Evolutionary conservation across 2,329 filamentous ascomycete species (phyloP), one percentile per base, ranked within the genome.

Genomic region (Pseudocercospora pini-densiflorae): DNA sequence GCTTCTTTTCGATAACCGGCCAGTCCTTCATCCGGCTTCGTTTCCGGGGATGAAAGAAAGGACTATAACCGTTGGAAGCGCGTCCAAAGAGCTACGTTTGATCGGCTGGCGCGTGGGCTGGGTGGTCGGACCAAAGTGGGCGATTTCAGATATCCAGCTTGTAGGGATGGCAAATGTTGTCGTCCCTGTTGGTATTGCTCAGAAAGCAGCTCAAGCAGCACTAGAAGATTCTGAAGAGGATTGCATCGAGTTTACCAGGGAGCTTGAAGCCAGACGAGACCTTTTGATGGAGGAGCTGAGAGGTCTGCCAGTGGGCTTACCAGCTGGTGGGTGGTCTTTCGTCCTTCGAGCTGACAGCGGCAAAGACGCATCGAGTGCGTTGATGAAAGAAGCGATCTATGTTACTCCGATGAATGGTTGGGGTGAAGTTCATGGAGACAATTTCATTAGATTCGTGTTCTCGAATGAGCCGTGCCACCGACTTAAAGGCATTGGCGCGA

Each of bases 141-240:
- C 29, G 8, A 31, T 9, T 9, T 31, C 29, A 8, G 29, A 31
- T 31, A 31, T 31, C 5, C 29, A 31, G 8, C 29, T 31, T 6
- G 29, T 31, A 8, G 29, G 29, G 8, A 31, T 31, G 29, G 29
- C 29, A 31, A 31, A 31, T 31, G 29, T 31, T 31, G 29, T 31
- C 29, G 29, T 31, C 6, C 29, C 29, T 31, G 29, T 31, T 6
- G 29, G 29, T 5, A 31, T 31, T 9, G 29, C 29, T 8, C 29
- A 31, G 29, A 31, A 31, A 31, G 29, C 29, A 8, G 29, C 29
- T 8, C 66, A 64, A 45, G 60, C 65, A 61, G 59, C 66, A 21
- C 51, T 72, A 53, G 63, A 70, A 65, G 47, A 61, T 51, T 59
- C 60, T 62, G 43, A 66, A n/a, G 6, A 31, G 29, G 61, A 64